These are phyloP conservation scores for Aspergillaceae sp. DNA, from an alignment of 2,329 filamentous ascomycete genomes.

Conservation along the genomic window DNA sequence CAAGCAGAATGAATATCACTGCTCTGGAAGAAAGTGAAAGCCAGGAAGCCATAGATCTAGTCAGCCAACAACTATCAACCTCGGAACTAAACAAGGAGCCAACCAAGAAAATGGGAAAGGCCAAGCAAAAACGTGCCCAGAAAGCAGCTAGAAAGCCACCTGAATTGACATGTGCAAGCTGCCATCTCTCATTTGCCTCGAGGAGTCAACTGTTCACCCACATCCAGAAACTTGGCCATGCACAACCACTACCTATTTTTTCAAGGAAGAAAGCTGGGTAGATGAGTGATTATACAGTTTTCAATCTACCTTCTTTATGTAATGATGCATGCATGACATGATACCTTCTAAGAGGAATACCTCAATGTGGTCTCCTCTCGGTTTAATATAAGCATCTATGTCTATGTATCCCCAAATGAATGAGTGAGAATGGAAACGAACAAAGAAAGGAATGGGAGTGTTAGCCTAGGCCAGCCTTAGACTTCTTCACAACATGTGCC, in stretches of 20 bases:
- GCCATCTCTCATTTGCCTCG: constrained; percentile 67
- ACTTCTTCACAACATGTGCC: constrained; percentile 75
- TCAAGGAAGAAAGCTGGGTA: neutral
- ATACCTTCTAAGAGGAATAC: too few species aligned
- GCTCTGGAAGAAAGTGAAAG: constrained; percentile 2
- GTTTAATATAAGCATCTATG: too few species aligned
- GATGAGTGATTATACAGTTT: too few species aligned
- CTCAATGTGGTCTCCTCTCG: too few species aligned
- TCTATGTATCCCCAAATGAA: neutral
- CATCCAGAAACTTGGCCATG: constrained; percentile 58
- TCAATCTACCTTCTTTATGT: too few species aligned
- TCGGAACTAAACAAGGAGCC: constrained; percentile 12
- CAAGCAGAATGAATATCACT: constrained; percentile 16
- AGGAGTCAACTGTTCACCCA: constrained; percentile 67
- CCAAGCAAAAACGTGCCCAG: constrained; percentile 46
- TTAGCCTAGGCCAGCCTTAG: constrained; percentile 70
- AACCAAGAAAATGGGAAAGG: constrained; percentile 39
- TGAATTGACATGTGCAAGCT: constrained; percentile 65
- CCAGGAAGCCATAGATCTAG: constrained; percentile 5
- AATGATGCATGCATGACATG: too few species aligned
- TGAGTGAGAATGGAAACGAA: neutral
- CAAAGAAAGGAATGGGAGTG: constrained; percentile 1
- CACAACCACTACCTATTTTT: constrained; percentile 35
- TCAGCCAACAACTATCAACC: constrained; percentile 12
- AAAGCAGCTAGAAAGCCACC: constrained; percentile 35